Base-by-base conservation (phyloP, 129 eudicot species). In the Artemisia argyi region DNA sequence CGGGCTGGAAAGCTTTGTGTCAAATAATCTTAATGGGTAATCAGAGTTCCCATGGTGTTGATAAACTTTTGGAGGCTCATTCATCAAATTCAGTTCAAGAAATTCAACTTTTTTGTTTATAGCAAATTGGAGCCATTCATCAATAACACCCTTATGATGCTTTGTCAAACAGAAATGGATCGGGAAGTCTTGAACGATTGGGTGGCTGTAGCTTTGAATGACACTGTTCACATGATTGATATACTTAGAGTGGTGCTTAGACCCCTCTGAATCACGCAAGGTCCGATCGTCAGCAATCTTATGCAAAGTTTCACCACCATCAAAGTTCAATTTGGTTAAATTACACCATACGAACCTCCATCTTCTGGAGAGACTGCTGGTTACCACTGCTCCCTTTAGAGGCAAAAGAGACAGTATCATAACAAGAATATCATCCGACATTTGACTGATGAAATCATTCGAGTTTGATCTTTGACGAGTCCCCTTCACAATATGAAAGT, bases 161-260 rank as follows among this genome's bases (percentile, higher is more conserved):
- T 18, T 0, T 4, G 12, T 12, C 7, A 55, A 13, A 32, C 18
- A 30, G 50, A 30, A 54, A 69, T 39, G 53, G 20, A 55, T 55
- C 39, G 22, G 19, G 9, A 70, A 55, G 50, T 70, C 53, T 35
- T 30, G 30, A 65, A 65, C 15, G 3, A 7, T 61, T 2, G 73
- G 39, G 47, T 80, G 74, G 64, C 28, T 62, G 68, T 75, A 78
- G 67, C 54, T 39, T 49, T 59, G 24, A 44, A 81, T 50, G 11
- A 78, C 83, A 30, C 35, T 30, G 35, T 30, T 30, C 35, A 30
- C 35, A 3, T 30, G 35, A 30, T 30, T 30, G 35, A 30, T 30
- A 30, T 30, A 30, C 35, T 30, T 30, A 30, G 35, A 30, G 22
- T 20, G 22, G 22, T 20, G 1, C 22, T 20, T n/a, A n/a, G n/a